Evolutionary conservation across 2,329 filamentous ascomycete species (phyloP).

Genomic region (Huntiella abstrusa): DNA sequence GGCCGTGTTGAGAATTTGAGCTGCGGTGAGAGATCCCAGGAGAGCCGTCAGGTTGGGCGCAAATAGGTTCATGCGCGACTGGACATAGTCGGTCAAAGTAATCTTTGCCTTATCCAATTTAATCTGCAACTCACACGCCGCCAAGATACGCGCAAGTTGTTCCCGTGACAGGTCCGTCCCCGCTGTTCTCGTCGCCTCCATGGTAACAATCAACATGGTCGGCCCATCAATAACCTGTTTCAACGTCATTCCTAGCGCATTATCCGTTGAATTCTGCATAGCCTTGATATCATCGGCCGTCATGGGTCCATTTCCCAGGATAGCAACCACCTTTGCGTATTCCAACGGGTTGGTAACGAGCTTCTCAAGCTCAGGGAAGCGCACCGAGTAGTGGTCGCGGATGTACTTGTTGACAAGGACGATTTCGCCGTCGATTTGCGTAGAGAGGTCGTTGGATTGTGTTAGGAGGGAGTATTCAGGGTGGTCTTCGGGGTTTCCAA

Average conservation of each 20-base stretch:
- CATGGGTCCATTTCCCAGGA: slow-evolving; percentile 81
- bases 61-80: slow-evolving; percentile 91
- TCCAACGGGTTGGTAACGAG: slow-evolving; percentile 83
- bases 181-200: slow-evolving; percentile 80
- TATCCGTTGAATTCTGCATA: slow-evolving; percentile 58
- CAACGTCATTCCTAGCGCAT: slow-evolving; percentile 56
- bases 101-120: slow-evolving; percentile 72
- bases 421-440: slow-evolving; percentile 83
- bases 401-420: slow-evolving; percentile 91
- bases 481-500: slow-evolving; percentile 79
- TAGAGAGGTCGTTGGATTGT: slow-evolving; percentile 75
- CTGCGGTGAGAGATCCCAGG: slow-evolving; percentile 80
- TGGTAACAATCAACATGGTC: slow-evolving; percentile 84
- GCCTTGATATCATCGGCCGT: slow-evolving; percentile 62
- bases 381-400: slow-evolving; percentile 81
- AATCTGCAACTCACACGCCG: slow-evolving; percentile 77
- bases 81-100: slow-evolving; percentile 78
- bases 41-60: slow-evolving; percentile 84
- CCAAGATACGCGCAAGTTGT: slow-evolving; percentile 54
- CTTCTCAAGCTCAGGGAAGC: slow-evolving; percentile 82
- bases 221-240: slow-evolving; percentile 72
- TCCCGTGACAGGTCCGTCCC: slow-evolving; percentile 57
- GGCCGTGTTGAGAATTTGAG: slow-evolving; percentile 87
- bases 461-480: slow-evolving; percentile 80
- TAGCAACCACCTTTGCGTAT: slow-evolving; percentile 86